A percentile compares a stretch with the other conserved stretches of the same genome.
Evolutionary conservation across 1,284 basidiomycete genomes (phyloP).

Genomic region (Takashimella tepidaria): DNA sequence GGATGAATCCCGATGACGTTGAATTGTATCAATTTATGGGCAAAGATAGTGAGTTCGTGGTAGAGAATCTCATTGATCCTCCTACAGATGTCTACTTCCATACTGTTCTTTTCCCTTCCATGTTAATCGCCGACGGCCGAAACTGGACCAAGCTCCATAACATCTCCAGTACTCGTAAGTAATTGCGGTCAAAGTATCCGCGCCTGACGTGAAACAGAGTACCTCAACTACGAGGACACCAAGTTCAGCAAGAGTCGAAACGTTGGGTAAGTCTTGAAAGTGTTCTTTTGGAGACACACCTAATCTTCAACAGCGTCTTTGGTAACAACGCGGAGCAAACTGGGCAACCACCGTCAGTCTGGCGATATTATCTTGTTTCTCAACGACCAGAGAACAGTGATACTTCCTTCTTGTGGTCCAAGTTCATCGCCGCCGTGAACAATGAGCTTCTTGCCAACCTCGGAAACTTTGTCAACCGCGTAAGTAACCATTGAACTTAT

Average conservation of each 20-base stretch:
- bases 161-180: slow-evolving; percentile 83
- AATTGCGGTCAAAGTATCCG: background rate
- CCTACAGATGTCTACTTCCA: slow-evolving; percentile 86
- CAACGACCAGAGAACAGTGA: slow-evolving; percentile 92
- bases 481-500: slow-evolving; percentile 22
- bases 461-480: slow-evolving; percentile 96
- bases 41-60: slow-evolving; percentile 63
- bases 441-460: slow-evolving; percentile 93
- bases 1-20: slow-evolving; percentile 90
- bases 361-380: slow-evolving; percentile 94
- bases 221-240: slow-evolving; percentile 96
- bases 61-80: no score
- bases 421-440: slow-evolving; percentile 93
- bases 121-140: slow-evolving; percentile 82
- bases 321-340: slow-evolving; percentile 92
- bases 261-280: slow-evolving; percentile 56
- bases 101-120: slow-evolving; percentile 89
- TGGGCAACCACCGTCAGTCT: slow-evolving; percentile 86
- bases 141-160: slow-evolving; percentile 94
- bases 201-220: slow-evolving; percentile 59
- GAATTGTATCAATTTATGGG: slow-evolving; percentile 98
- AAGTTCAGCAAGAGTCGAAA: slow-evolving; percentile 99
- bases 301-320: slow-evolving; percentile 60
- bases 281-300: background rate
- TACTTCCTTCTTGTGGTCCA: slow-evolving; percentile 94